Evolutionary conservation across 169 alveolate species (phyloP), one percentile per base, ranked within the genome.

Genomic region (Eimeria zaria): DNA sequence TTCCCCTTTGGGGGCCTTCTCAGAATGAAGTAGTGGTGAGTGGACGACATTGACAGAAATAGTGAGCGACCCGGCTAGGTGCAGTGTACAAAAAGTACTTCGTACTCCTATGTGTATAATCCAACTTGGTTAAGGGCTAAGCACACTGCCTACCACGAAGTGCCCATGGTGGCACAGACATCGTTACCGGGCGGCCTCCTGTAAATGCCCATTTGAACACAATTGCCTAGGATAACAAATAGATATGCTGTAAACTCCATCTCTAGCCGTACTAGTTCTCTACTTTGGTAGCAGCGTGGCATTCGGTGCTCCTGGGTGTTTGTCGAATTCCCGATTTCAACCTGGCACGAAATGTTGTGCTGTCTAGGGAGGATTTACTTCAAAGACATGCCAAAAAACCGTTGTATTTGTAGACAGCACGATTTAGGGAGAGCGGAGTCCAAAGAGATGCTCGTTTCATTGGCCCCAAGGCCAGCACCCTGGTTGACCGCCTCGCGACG

Each of bases 391-490:
- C 48, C 78, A 69, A 7, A 69, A 69, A 11, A 33, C 33, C 20
- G 46, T 69, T n/a, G 2, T 12, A 14, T 69, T 22, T 69, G 78
- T 24, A 69, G 22, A 5, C 48, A 30, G 4, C 44, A 69, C 78
- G 1, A 69, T n/a, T n/a, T 69, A 2, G n/a, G 20, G 78, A 33
- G 78, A 69, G 48, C 48, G 33, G 27, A 73, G 53, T 73, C 53
- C 30, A 16, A 44, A 73, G 58, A 36, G 62, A 20, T n/a, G 8
- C 39, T 14, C 22, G 16, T 74, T 74, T 74, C 58, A 41, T 74
- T 14, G 62, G 9, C 41, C 85, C 85, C 62, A 24, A 74, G 62
- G 85, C 41, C 62, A 46, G 62, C 85, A 20, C 58, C 85, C 85
- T 39, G 85, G 60, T 74, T 58, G 58, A 74, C 85, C 62, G 85